Conservation (phyloP, 2,329 filamentous ascomycete genomes). For the Onygenales sp. region DNA sequence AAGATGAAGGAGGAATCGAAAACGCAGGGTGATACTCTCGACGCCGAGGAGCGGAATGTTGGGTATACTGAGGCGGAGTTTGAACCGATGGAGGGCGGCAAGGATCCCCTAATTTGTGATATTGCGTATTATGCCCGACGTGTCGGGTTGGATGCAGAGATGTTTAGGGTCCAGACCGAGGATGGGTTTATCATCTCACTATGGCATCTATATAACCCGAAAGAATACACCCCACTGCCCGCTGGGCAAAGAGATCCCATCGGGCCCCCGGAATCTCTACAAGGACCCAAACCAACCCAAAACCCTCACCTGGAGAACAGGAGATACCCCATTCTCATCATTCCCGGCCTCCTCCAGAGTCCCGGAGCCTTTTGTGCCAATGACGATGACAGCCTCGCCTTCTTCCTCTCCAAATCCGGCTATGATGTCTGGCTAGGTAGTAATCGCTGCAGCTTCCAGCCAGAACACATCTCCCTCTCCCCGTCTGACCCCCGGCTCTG, state of each 20-base stretch:
- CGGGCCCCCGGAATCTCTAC: not conserved
- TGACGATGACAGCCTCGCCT: constrained; percentile 81
- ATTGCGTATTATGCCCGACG: constrained; percentile 77
- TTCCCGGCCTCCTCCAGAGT: constrained; percentile 82
- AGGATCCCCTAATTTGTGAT: constrained; percentile 68
- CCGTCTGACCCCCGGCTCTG: constrained; percentile 83
- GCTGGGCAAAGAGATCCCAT: not conserved
- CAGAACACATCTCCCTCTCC: constrained; percentile 61
- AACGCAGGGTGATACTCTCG: constrained; percentile 23
- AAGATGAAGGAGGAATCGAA: constrained; percentile 24
- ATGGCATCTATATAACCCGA: constrained; percentile 83
- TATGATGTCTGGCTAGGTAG: constrained; percentile 96
- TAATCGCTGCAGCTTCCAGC: constrained; percentile 78
- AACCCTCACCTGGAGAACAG: constrained; percentile 28
- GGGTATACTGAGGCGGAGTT: constrained; percentile 39
- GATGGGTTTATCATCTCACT: constrained; percentile 85
- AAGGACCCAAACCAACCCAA: not conserved
- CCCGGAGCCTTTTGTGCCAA: constrained; percentile 83
- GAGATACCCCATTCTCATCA: constrained; percentile 74
- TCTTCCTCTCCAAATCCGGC: constrained; percentile 82
- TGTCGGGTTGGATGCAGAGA: constrained; percentile 78
- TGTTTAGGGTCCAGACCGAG: constrained; percentile 78
- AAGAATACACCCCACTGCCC: constrained; percentile 51
- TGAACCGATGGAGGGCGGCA: constrained; percentile 67
- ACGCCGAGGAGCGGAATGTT: constrained; percentile 27